Conservation (phyloP, 2,329 filamentous ascomycete species). For the Trichophaea hybrida region DNA sequence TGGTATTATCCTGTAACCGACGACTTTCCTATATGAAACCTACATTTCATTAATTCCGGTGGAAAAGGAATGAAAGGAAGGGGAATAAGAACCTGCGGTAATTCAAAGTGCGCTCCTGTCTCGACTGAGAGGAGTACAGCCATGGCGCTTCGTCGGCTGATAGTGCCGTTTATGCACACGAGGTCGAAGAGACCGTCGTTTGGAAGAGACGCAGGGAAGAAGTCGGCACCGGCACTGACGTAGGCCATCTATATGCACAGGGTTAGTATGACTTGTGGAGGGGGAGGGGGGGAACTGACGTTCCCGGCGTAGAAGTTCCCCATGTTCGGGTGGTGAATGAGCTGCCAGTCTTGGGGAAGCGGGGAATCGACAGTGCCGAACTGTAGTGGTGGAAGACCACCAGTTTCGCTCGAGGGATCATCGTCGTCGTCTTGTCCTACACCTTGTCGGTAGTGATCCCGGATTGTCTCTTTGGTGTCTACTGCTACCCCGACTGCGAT, state of each 20-base stretch:
- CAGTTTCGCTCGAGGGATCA: constrained; percentile 23
- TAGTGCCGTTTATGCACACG: constrained; percentile 62
- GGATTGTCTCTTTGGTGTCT: constrained; percentile 58
- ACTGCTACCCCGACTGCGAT: constrained; percentile 72
- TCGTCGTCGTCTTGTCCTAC: constrained; percentile 27
- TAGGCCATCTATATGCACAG: constrained; percentile 55
- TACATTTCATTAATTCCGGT: background rate
- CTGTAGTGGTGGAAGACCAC: constrained; percentile 54
- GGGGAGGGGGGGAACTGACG: constrained; percentile 34
- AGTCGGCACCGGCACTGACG: constrained; percentile 74
- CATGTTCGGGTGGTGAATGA: constrained; percentile 58
- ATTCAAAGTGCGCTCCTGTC: constrained; percentile 62
- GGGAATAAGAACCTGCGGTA: constrained; percentile 37
- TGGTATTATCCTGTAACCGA: constrained; percentile 75
- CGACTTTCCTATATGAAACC: constrained; percentile 69
- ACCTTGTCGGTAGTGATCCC: constrained; percentile 50
- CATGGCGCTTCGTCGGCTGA: constrained; percentile 51
- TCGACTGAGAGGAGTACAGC: constrained; percentile 59
- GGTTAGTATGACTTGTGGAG: background rate
- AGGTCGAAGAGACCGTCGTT: constrained; percentile 79
- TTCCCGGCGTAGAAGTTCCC: constrained; percentile 93
- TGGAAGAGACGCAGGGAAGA: constrained; percentile 71
- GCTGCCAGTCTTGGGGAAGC: constrained; percentile 62
- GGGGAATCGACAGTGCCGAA: constrained; percentile 70
- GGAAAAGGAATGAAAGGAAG: background rate